phyloP scores from a whole-genome alignment of 2,329 filamentous ascomycete species.

The Neofusicoccum parvum region DNA sequence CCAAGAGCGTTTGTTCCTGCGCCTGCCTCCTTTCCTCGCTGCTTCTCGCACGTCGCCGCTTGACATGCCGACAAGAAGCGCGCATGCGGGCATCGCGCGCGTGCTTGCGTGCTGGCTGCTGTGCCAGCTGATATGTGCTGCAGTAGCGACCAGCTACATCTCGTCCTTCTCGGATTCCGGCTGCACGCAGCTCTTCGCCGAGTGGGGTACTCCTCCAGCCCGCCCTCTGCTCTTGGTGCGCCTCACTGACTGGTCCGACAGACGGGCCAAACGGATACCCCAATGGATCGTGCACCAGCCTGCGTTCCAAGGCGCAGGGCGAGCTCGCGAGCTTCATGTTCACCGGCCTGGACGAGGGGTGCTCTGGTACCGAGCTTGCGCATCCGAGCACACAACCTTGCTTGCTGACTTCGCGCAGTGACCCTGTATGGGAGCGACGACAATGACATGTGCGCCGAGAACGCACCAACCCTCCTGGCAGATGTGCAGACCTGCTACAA shows the following conservation, averaged over 20 bases:
- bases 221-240: not conserved
- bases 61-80: not conserved
- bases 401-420: slow-evolving; percentile 24
- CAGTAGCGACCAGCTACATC: not conserved
- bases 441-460: slow-evolving; percentile 13
- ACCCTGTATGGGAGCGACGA: slow-evolving; percentile 31
- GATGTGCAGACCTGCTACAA: slow-evolving; percentile 32
- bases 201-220: not conserved
- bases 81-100: not conserved
- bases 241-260: not conserved
- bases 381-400: no score
- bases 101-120: not conserved
- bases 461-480: slow-evolving; percentile 24
- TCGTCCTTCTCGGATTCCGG: not conserved
- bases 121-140: not conserved
- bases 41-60: not conserved
- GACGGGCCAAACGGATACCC: slow-evolving; percentile 10
- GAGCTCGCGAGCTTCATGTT: slow-evolving; percentile 29
- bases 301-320: not conserved
- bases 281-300: slow-evolving; percentile 9
- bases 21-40: not conserved
- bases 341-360: slow-evolving; percentile 30
- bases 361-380: slow-evolving; percentile 25
- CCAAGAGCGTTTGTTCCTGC: not conserved
- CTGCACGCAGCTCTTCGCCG: slow-evolving; percentile 1